Conservation (phyloP, 805 yeast genomes). For the Saccharomycopsis fermentans region DNA sequence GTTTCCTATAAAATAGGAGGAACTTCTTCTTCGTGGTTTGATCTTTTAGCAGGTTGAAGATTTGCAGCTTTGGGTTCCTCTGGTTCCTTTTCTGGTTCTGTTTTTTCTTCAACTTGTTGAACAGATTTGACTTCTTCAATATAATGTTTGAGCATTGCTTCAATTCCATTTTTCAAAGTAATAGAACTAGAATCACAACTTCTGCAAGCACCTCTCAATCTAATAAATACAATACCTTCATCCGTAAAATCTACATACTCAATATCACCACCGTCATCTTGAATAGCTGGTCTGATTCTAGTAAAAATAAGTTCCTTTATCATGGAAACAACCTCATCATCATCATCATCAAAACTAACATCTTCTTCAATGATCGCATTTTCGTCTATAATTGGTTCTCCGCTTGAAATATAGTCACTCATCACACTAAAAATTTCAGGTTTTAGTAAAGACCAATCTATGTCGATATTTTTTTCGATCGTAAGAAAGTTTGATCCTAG, state of each 20-base stretch:
- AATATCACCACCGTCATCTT: constrained; percentile 69
- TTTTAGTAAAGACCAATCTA: constrained; percentile 49
- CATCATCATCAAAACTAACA: constrained; percentile 43
- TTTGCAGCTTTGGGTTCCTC: constrained; percentile 29
- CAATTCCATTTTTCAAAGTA: constrained; percentile 59
- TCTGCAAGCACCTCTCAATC: constrained; percentile 60
- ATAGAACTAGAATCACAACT: constrained; percentile 61
- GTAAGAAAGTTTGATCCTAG: constrained; percentile 81
- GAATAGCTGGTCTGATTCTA: constrained; percentile 62
- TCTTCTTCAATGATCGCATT: constrained; percentile 14
- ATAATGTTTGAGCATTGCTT: constrained; percentile 59
- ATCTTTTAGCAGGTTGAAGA: constrained; percentile 10
- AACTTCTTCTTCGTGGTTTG: constrained; percentile 10
- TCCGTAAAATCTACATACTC: constrained; percentile 54
- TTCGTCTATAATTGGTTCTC: constrained; percentile 41
- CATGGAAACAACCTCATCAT: constrained; percentile 56
- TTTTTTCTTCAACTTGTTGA: constrained; percentile 37
- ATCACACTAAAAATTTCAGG: constrained; percentile 46
- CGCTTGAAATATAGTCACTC: constrained; percentile 27
- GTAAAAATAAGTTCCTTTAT: constrained; percentile 63
- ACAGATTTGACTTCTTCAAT: constrained; percentile 58
- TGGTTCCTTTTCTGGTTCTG: not conserved
- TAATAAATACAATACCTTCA: constrained; percentile 47
- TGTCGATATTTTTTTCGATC: constrained; percentile 48
- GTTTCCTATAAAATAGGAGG: constrained; percentile 11